Evolutionary conservation across 805 yeast species (phyloP), one percentile per base, ranked within the genome.

Genomic region (Candida nitratophila): DNA sequence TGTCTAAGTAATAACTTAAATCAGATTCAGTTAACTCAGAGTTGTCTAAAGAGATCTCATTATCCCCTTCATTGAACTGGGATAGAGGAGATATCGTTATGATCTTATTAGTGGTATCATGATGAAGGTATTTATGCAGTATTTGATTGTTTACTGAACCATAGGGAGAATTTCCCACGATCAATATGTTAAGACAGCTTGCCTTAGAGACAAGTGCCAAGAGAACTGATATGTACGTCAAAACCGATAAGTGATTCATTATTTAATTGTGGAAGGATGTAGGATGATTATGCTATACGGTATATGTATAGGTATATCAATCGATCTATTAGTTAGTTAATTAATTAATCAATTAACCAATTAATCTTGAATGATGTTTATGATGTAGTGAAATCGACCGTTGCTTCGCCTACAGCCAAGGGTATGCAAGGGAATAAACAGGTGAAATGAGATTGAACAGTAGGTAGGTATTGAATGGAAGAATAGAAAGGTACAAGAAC

Each of bases 61-160:
- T 36, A 12, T 38, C 33, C 15, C 7, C 14, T 8, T 26, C 35
- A 3, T 33, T 17, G 24, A 26, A 32, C 1, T 37, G 39, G 26
- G 51, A 50, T 26, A 55, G 41, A 14, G 62, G 61, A 5, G 55
- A 49, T n/a, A 56, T 50, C 0, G 55, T 45, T 8, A 57, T 49
- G 16, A 57, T 51, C 8, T 44, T 45, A 42, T 55, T 43, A n/a
- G 20, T 30, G 17, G 45, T 26, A 39, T 46, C 38, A 15, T 39
- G 21, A 1, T 39, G 30, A 8, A 57, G 41, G 16, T 47, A 42
- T 33, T 45, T 45, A 34, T 56, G 56, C n/a, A 55, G 39, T 6
- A 51, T 42, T 21, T 50, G 53, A 14, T 54, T 49, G 19, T 47
- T 48, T 9, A 47, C 41, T 4, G 56, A 50, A n/a, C 54, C 60